These are phyloP conservation scores for Seiridium unicorne DNA, from an alignment of 2,329 filamentous ascomycete species.

Conservation along the genomic window DNA sequence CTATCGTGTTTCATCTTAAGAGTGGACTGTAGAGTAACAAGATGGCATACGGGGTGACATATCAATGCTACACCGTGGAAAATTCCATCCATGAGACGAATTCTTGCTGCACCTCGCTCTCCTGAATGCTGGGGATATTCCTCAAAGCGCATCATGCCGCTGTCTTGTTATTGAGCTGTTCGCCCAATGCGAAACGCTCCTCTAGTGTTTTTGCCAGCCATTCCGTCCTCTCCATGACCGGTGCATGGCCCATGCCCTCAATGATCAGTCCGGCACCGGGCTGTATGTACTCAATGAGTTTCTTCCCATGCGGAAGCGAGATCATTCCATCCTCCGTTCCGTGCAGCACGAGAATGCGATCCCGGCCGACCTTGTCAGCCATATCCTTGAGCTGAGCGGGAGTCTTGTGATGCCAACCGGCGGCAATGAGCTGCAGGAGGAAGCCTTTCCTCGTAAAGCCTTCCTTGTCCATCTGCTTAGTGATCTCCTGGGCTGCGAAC, in stretches of 20 bases:
- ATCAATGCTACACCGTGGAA: too few species aligned
- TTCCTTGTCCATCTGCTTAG: slow-evolving; percentile 62
- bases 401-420: slow-evolving; percentile 77
- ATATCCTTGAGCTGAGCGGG: slow-evolving; percentile 63
- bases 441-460: slow-evolving; percentile 68
- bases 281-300: slow-evolving; percentile 62
- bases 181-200: slow-evolving; percentile 38
- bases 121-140: neutral
- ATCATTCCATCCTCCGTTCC: slow-evolving; percentile 80
- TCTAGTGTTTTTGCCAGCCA: slow-evolving; percentile 69
- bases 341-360: slow-evolving; percentile 75
- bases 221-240: slow-evolving; percentile 66
- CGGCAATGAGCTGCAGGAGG: slow-evolving; percentile 74
- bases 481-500: slow-evolving; percentile 76
- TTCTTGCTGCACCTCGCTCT: too few species aligned
- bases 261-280: slow-evolving; percentile 62
- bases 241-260: slow-evolving; percentile 74
- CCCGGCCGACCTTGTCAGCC: slow-evolving; percentile 66
- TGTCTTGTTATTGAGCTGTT: neutral
- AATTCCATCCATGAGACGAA: too few species aligned
- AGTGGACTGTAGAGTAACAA: too few species aligned
- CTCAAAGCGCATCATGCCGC: neutral
- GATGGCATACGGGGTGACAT: too few species aligned
- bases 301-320: slow-evolving; percentile 64
- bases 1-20: too few species aligned